These are phyloP conservation scores for Thalassiosira exigua DNA, from an alignment of 352 stramenopile genomes.

Conservation along the genomic window DNA sequence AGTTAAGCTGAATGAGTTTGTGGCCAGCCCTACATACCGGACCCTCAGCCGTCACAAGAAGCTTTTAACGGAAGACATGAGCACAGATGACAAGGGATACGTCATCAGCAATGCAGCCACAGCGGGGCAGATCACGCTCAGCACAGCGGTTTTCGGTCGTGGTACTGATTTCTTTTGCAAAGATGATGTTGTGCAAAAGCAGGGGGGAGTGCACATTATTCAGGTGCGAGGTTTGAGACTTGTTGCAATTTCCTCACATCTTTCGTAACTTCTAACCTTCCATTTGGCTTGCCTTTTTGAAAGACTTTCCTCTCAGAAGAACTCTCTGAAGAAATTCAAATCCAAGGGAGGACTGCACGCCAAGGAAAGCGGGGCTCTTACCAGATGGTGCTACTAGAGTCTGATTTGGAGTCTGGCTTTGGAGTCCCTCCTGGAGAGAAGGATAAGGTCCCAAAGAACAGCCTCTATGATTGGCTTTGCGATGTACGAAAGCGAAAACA, in stretches of 20 bases:
- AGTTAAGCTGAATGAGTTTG: slow-evolving; percentile 58
- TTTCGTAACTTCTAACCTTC: too few species aligned
- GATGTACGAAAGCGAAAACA: slow-evolving; percentile 46
- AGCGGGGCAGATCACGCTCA: slow-evolving; percentile 68
- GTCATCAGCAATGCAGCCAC: slow-evolving; percentile 76
- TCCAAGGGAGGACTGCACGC: slow-evolving; percentile 76
- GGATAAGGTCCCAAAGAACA: slow-evolving; percentile 55
- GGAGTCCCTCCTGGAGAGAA: slow-evolving; percentile 41
- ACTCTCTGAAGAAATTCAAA: slow-evolving; percentile 75
- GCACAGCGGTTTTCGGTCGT: slow-evolving; percentile 70
- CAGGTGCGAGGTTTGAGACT: too few species aligned
- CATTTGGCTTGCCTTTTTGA: too few species aligned
- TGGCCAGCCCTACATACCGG: slow-evolving; percentile 57
- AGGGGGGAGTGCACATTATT: slow-evolving; percentile 74
- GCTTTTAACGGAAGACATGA: slow-evolving; percentile 65
- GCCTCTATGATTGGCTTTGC: slow-evolving; percentile 66
- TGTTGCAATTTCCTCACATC: too few species aligned
- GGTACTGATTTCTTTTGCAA: slow-evolving; percentile 83
- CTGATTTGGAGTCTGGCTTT: slow-evolving; percentile 72
- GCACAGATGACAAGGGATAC: slow-evolving; percentile 60
- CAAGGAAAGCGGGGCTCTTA: slow-evolving; percentile 77
- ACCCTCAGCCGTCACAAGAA: slow-evolving; percentile 62
- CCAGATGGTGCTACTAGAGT: slow-evolving; percentile 72
- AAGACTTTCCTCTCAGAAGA: slow-evolving; percentile 49
- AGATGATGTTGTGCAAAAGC: slow-evolving; percentile 64